A percentile compares a stretch with the other conserved stretches of the same genome.
phyloP scores from a whole-genome alignment of 139 green algal species.

The Coelastrella sp. region DNA sequence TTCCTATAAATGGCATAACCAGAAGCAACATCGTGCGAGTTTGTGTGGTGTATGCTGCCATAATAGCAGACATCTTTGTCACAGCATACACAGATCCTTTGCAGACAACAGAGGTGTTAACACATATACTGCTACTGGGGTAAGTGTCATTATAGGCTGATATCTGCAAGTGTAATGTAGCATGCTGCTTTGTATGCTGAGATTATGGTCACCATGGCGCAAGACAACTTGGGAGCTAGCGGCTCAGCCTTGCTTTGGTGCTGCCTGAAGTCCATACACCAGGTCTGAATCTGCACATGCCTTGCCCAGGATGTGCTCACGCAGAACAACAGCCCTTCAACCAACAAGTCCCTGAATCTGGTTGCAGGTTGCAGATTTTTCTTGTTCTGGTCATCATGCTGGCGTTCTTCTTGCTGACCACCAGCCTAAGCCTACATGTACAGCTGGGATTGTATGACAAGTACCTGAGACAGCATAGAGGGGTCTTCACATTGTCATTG shows the following conservation, averaged over 20 bases:
- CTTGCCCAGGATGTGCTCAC: no score
- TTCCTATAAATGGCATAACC: neutral
- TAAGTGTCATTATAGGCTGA: neutral
- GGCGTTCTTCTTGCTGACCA: constrained; percentile 40
- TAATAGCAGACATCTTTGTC: constrained; percentile 22
- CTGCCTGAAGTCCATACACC: no score
- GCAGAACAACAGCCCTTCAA: no score
- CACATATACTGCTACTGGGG: constrained; percentile 33
- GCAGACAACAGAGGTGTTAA: constrained; percentile 12
- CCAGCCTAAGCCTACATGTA: constrained; percentile 21
- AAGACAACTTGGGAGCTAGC: no score
- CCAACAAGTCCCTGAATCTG: no score
- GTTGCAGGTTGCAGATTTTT: constrained; percentile 34
- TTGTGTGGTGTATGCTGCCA: constrained; percentile 21
- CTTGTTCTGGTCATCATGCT: constrained; percentile 26
- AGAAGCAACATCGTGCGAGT: neutral
- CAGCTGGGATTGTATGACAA: constrained; percentile 23
- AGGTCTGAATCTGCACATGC: no score
- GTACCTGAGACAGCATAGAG: constrained; percentile 30
- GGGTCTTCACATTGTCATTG: constrained; percentile 4
- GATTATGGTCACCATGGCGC: neutral
- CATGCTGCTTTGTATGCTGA: neutral
- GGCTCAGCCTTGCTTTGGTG: neutral
- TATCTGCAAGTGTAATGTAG: neutral
- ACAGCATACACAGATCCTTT: constrained; percentile 43